phyloP scores from a whole-genome alignment of 2,329 filamentous ascomycete genomes.

The Juglanconis oblonga region DNA sequence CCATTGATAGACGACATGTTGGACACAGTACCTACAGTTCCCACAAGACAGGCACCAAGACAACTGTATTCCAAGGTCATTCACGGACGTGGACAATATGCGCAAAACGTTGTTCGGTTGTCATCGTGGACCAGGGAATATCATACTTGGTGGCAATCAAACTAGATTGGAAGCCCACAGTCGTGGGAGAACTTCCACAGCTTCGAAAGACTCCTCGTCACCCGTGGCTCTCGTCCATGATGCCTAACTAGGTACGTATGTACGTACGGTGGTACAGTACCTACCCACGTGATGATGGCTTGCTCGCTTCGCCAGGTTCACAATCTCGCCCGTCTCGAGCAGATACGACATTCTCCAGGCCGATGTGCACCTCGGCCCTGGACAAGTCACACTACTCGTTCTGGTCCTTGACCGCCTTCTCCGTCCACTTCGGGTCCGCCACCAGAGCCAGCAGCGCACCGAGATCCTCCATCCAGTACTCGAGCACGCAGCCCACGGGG shows the following conservation, averaged over 20 bases:
- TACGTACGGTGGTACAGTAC: neutral
- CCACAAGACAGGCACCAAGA: too few relatives aligned
- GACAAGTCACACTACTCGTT: conserved; percentile 28
- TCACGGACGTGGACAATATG: too few relatives aligned
- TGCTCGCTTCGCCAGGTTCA: conserved; percentile 22
- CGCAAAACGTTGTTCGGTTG: too few relatives aligned
- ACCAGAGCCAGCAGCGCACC: conserved; percentile 22
- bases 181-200: too few relatives aligned
- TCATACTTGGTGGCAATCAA: too few relatives aligned
- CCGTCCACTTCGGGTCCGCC: conserved; percentile 26
- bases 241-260: neutral
- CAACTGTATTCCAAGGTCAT: too few relatives aligned
- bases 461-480: conserved; percentile 25
- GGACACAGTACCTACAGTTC: too few relatives aligned
- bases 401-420: conserved; percentile 23
- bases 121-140: too few relatives aligned
- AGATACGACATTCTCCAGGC: conserved; percentile 25
- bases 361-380: conserved; percentile 25
- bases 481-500: conserved; percentile 25
- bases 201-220: too few relatives aligned
- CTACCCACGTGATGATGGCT: neutral
- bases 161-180: too few relatives aligned
- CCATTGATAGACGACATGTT: too few relatives aligned
- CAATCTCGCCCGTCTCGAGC: conserved; percentile 23
- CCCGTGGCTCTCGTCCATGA: too few relatives aligned